phyloP scores from a whole-genome alignment of 352 stramenopile species.

The Globisporangium nagaii region DNA sequence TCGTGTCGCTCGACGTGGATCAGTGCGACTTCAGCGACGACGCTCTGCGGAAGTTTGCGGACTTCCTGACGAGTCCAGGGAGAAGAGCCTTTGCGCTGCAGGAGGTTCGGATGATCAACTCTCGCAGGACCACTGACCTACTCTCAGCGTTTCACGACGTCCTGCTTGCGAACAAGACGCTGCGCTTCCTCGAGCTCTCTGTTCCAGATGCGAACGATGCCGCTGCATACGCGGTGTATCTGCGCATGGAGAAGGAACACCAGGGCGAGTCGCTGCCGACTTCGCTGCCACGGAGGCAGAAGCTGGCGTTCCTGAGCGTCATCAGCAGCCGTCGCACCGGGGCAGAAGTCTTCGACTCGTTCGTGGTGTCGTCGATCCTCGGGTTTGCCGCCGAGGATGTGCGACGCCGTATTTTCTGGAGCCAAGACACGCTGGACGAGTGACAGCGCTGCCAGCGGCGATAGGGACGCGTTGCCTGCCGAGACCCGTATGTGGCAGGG shows the following conservation, averaged over 20 bases:
- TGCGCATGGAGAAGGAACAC: background rate
- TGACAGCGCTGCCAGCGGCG: too few species aligned
- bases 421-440: too few species aligned
- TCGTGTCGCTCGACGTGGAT: conserved; percentile 3
- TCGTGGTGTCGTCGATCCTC: conserved; percentile 1
- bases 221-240: background rate
- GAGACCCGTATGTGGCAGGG: too few species aligned
- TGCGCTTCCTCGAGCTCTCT: conserved; percentile 1
- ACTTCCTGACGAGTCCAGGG: background rate
- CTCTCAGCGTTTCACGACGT: too few species aligned
- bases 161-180: background rate
- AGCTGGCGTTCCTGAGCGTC: conserved; percentile 5
- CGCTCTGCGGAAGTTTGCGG: background rate
- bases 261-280: background rate
- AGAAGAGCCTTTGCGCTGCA: too few species aligned
- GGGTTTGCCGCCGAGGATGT: background rate
- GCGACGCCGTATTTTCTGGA: background rate
- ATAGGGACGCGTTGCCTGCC: too few species aligned
- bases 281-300: background rate
- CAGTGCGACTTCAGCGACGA: background rate
- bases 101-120: too few species aligned
- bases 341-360: background rate
- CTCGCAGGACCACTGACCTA: too few species aligned
- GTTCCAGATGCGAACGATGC: background rate
- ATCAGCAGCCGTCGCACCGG: background rate